phyloP scores from a whole-genome alignment of 192 early-diverging fungal species.

The Mycoemilia scoparia region DNA sequence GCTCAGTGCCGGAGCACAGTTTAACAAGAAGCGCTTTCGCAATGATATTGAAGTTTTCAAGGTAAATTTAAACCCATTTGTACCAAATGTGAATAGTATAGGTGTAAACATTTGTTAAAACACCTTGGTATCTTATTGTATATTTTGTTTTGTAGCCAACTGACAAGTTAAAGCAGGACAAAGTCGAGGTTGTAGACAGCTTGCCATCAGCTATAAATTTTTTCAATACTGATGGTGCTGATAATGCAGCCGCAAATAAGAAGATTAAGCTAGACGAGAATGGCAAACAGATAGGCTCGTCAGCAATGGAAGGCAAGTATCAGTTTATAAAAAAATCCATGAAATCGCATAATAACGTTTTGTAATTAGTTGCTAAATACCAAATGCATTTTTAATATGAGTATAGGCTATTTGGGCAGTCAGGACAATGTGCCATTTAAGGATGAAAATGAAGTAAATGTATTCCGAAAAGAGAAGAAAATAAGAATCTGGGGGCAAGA shows the following conservation, averaged over 20 bases:
- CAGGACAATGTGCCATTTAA: slow-evolving; percentile 22
- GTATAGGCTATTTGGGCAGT: no score
- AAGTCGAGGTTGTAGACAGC: slow-evolving; percentile 8
- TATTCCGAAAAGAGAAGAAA: slow-evolving; percentile 54
- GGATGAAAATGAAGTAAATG: slow-evolving; percentile 17
- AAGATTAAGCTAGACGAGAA: slow-evolving; percentile 9
- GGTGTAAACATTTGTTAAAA: neutral
- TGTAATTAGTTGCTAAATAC: no score
- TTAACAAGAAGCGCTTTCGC: slow-evolving; percentile 67
- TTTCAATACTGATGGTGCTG: slow-evolving; percentile 11
- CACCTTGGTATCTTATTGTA: neutral
- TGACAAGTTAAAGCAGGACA: slow-evolving; percentile 1
- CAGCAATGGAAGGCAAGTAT: no score
- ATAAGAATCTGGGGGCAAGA: slow-evolving; percentile 78
- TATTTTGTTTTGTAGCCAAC: slow-evolving; percentile 7
- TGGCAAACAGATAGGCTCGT: no score
- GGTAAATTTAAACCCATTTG: slow-evolving; percentile 22
- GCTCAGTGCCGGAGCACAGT: slow-evolving; percentile 71
- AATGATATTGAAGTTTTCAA: slow-evolving; percentile 69
- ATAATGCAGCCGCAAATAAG: slow-evolving; percentile 21
- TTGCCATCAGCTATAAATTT: slow-evolving; percentile 23
- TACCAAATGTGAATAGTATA: slow-evolving; percentile 1
- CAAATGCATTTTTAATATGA: no score
- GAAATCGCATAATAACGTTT: no score
- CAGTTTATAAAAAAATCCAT: no score